Evolutionary conservation across 1,139 yeast species (phyloP).

Genomic region (Hansenula lynferdii): DNA sequence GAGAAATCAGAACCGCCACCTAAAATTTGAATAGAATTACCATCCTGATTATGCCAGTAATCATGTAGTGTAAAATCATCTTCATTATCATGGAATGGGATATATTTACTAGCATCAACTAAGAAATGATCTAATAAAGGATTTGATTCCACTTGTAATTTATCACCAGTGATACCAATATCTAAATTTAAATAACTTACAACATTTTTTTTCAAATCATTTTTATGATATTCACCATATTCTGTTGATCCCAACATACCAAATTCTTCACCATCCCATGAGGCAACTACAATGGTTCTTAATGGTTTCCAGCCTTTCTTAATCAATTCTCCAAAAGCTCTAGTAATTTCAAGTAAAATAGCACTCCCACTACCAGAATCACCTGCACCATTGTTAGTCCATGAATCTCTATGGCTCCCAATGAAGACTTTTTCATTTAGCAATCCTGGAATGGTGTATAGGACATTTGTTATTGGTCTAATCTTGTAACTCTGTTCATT

Average conservation of each 20-base stretch:
- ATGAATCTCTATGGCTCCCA: constrained; percentile 44
- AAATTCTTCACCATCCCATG: constrained; percentile 48
- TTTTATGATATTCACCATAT: constrained; percentile 36
- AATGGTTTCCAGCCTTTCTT: constrained; percentile 50
- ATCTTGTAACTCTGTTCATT: constrained; percentile 33
- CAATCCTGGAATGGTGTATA: constrained; percentile 45
- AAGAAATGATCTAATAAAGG: constrained; percentile 36
- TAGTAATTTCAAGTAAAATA: constrained; percentile 38
- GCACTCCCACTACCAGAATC: constrained; percentile 41
- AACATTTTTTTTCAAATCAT: constrained; percentile 27
- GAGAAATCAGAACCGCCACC: constrained; percentile 37
- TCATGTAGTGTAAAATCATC: constrained; percentile 29
- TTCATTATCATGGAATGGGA: constrained; percentile 26
- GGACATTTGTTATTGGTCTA: constrained; percentile 37
- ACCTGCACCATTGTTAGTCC: constrained; percentile 38
- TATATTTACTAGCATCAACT: constrained; percentile 29
- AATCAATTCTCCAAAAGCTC: constrained; percentile 35
- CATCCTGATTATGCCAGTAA: constrained; percentile 27
- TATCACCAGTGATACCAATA: constrained; percentile 37
- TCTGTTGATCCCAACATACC: constrained; percentile 47
- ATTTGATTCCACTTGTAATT: constrained; percentile 32
- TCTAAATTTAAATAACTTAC: constrained; percentile 44
- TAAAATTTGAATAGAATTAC: constrained; percentile 25
- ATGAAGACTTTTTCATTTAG: constrained; percentile 42
- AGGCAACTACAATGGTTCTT: constrained; percentile 43